These are phyloP conservation scores for Trichoderma pleuroti DNA, from an alignment of 2,329 filamentous ascomycete species.

Conservation along the genomic window DNA sequence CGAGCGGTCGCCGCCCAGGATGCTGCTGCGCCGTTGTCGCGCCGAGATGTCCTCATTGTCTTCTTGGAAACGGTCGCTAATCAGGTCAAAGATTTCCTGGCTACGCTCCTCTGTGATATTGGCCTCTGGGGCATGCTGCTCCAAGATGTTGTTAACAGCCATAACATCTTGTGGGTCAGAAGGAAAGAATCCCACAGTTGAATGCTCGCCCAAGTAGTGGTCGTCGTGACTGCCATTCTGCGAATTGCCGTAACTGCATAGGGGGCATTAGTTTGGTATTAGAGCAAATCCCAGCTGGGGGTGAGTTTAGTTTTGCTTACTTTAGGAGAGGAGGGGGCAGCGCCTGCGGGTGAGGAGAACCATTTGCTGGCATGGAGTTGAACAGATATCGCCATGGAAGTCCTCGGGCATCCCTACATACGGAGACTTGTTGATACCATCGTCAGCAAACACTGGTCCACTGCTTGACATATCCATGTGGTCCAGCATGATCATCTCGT, in stretches of 20 bases:
- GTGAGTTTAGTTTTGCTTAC: slow-evolving; percentile 37
- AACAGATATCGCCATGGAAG: slow-evolving; percentile 80
- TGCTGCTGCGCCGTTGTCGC: slow-evolving; percentile 69
- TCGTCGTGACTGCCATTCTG: slow-evolving; percentile 41
- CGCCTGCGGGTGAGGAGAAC: slow-evolving; percentile 42
- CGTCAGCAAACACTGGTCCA: slow-evolving; percentile 86
- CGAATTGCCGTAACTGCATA: slow-evolving; percentile 51
- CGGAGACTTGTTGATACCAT: slow-evolving; percentile 75
- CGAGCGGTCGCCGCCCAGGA: slow-evolving; percentile 75
- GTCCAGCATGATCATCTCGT: slow-evolving; percentile 59
- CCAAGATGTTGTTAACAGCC: slow-evolving; percentile 82
- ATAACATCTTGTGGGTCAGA: slow-evolving; percentile 73
- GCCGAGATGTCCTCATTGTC: slow-evolving; percentile 65
- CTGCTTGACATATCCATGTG: slow-evolving; percentile 63
- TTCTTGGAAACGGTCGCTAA: slow-evolving; percentile 77
- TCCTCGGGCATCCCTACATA: slow-evolving; percentile 81
- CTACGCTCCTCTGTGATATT: slow-evolving; percentile 85
- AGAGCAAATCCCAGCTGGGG: neutral
- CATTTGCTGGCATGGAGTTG: slow-evolving; percentile 43
- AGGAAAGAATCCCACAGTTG: slow-evolving; percentile 54
- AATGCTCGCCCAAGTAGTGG: slow-evolving; percentile 49
- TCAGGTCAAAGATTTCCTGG: slow-evolving; percentile 76
- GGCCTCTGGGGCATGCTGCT: slow-evolving; percentile 74
- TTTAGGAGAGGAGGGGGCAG: slow-evolving; percentile 42
- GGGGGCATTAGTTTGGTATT: slow-evolving; percentile 26